A percentile compares a stretch with the other conserved stretches of the same genome.
These are phyloP conservation scores for Syzygium jambos DNA, from an alignment of 345 rosid genomes.

Conservation along the genomic window DNA sequence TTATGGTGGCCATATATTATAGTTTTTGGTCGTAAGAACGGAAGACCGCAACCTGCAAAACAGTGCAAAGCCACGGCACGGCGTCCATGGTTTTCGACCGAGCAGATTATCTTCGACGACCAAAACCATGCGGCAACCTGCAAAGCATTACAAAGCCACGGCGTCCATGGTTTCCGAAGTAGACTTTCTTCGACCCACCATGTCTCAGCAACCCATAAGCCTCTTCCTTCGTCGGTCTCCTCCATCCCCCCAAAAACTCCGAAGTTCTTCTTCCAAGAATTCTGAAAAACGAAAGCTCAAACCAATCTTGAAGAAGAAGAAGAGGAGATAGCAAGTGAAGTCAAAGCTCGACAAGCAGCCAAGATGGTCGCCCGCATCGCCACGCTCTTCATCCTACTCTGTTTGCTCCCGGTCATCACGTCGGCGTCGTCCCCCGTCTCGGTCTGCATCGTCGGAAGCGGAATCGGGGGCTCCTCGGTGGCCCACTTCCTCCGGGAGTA, in stretches of 20 bases:
- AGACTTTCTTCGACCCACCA: neutral
- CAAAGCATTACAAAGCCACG: neutral
- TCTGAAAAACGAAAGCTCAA: neutral
- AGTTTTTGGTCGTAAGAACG: no score
- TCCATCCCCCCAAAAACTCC: neutral
- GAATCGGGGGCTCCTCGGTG: constrained; percentile 86
- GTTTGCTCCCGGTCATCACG: constrained; percentile 7
- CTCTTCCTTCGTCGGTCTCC: neutral
- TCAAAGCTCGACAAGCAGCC: neutral
- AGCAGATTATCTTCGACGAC: neutral
- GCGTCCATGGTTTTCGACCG: neutral
- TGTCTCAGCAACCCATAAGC: neutral
- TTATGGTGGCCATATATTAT: no score
- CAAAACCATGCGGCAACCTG: neutral
- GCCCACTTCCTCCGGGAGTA: constrained; percentile 79
- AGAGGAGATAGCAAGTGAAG: neutral
- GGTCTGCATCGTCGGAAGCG: constrained; percentile 76
- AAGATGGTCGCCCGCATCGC: neutral
- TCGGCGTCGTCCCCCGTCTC: constrained; percentile 8
- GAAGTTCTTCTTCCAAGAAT: neutral
- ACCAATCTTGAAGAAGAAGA: neutral
- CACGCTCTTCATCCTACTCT: constrained; percentile 10
- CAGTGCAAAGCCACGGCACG: fast-evolving
- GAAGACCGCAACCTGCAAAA: neutral
- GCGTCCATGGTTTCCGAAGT: neutral